Conservation (phyloP, 2,329 filamentous ascomycete species). For the Dryadomyces quercus-mongolicae region DNA sequence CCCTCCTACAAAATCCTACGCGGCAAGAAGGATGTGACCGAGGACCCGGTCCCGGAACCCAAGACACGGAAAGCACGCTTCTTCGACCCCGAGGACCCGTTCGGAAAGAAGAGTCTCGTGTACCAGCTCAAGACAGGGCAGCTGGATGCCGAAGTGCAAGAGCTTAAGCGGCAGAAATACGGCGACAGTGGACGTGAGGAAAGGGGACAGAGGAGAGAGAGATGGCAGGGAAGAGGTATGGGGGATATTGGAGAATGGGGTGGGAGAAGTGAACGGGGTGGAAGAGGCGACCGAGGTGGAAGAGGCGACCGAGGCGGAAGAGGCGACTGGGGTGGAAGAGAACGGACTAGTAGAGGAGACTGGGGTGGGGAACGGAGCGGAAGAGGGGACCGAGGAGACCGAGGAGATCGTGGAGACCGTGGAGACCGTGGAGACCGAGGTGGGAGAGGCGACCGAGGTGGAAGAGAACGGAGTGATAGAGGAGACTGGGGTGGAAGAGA, state of each 20-base stretch:
- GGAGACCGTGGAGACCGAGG: neutral
- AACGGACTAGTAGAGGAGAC: neutral
- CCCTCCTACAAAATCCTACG: constrained; percentile 26
- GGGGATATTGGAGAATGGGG: neutral
- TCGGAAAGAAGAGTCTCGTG: constrained; percentile 44
- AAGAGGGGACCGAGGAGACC: neutral
- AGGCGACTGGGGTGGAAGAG: neutral
- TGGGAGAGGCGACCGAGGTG: neutral
- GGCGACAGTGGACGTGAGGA: neutral
- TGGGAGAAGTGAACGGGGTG: neutral
- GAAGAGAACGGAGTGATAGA: neutral
- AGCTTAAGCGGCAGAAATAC: neutral
- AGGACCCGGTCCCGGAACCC: constrained; percentile 24
- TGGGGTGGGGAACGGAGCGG: too few relatives aligned
- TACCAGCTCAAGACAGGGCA: constrained; percentile 38
- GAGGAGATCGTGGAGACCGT: neutral
- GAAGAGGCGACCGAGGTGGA: neutral
- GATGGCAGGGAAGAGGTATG: neutral
- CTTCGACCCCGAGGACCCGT: constrained; percentile 32
- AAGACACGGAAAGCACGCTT: constrained; percentile 40
- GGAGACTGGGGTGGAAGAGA: neutral
- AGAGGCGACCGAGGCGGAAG: neutral
- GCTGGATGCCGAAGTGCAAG: constrained; percentile 21
- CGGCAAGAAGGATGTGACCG: constrained; percentile 40
- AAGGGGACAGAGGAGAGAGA: neutral